These are phyloP conservation scores for Allomyces macrogynus DNA, from an alignment of 192 early-diverging fungal genomes.

Conservation along the genomic window DNA sequence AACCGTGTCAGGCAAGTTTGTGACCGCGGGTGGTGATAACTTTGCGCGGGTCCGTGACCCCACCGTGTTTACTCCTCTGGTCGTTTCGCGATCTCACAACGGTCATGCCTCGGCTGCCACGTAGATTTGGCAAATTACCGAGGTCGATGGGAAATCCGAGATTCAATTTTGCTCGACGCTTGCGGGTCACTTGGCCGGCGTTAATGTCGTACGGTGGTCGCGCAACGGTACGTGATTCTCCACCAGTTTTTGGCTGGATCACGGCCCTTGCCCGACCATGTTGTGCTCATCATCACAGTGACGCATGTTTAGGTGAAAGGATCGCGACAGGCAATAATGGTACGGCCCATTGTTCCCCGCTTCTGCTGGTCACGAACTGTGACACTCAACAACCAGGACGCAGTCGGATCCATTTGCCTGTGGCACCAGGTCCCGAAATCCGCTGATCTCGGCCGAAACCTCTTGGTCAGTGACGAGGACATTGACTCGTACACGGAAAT, in stretches of 20 bases:
- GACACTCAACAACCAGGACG: background rate
- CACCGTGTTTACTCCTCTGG: background rate
- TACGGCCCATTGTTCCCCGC: too few relatives aligned
- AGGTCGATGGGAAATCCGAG: background rate
- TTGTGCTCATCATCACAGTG: background rate
- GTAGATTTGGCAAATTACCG: background rate
- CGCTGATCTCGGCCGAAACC: background rate
- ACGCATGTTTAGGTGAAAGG: background rate
- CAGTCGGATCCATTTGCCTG: background rate
- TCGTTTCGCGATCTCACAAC: background rate
- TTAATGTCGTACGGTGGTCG: background rate
- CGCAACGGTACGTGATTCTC: background rate
- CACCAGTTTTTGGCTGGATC: background rate
- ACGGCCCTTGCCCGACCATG: too few relatives aligned
- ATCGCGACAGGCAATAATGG: background rate
- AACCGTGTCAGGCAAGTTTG: background rate
- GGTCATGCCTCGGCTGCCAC: too few relatives aligned
- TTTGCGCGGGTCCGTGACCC: background rate
- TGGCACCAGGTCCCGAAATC: background rate
- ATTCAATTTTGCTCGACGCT: background rate
- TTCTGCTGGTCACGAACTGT: background rate
- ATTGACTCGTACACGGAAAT: background rate
- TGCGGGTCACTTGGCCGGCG: background rate
- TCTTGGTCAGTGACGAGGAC: background rate
- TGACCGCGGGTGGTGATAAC: background rate